Conservation (phyloP, 768 basidiomycete species). For the Suillus sp. region DNA sequence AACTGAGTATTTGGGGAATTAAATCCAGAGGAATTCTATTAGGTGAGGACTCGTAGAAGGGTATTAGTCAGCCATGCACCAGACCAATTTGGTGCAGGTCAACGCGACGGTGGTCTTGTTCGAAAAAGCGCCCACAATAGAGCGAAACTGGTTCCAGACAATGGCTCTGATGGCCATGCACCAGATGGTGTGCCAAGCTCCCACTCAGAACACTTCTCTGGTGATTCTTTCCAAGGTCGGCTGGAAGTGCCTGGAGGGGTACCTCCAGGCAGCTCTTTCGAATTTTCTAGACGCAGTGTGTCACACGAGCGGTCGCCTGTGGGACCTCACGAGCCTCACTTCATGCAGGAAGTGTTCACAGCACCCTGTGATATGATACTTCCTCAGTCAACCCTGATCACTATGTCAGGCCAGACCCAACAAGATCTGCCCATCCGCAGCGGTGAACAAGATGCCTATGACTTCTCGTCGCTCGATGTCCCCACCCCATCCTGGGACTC, state of each 20-base stretch:
- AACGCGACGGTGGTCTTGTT: neutral
- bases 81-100: too few species aligned
- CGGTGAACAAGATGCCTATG: too few species aligned
- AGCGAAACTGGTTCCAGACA: neutral
- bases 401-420: too few species aligned
- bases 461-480: neutral
- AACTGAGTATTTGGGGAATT: too few species aligned
- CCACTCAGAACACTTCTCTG: neutral
- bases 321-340: neutral
- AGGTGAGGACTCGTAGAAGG: too few species aligned
- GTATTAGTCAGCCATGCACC: too few species aligned
- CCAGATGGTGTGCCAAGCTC: neutral
- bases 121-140: neutral
- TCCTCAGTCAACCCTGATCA: too few species aligned
- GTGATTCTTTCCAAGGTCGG: neutral
- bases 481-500: neutral
- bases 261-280: neutral
- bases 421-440: too few species aligned
- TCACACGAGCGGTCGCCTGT: neutral
- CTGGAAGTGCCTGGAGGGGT: conserved; percentile 1
- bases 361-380: neutral
- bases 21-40: too few species aligned
- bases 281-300: neutral
- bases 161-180: conserved; percentile 1
- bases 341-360: neutral